Evolutionary conservation across 2,329 filamentous ascomycete species (phyloP), one percentile per base, ranked within the genome.

Genomic region (Alternaria arbusti): DNA sequence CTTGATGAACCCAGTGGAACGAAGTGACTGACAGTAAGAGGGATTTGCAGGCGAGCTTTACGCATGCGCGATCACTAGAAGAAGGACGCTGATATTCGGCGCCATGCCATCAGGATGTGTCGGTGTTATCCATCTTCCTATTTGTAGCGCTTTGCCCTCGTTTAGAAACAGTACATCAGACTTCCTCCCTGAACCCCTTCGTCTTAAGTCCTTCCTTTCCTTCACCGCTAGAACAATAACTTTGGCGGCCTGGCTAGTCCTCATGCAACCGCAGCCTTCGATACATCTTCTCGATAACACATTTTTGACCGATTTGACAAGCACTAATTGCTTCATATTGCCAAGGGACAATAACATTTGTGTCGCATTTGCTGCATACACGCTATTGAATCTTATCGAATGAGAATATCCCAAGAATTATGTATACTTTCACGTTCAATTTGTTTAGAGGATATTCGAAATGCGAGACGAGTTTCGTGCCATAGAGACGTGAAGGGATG

Each of bases 41-140:
- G 20, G 15, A 26, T n/a, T 6, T 6, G 3, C 10, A 57, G 6
- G 30, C 44, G 6, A 22, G 26, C 25, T 70, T 66, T 44, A 40
- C 62, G 10, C 58, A 70, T 28, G 68, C 63, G 10, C 25, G 64
- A 4, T 30, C 65, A 26, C 22, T 72, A n/a, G 70, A 72, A 40
- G 67, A 72, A 54, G 70, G 70, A 6, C 66, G 28, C 8, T 45
- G 13, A 15, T 36, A 17, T 23, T 1, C 5, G 9, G 13, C 11
- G 30, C 23, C 20, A 22, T 23, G 28, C 13, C 20, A 51, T 36
- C 36, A 17, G 28, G 28, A 15, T 23, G 23, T 17, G 23, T 23
- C 56, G 6, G 30, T 22, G 3, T 1, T 23, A 4, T 25, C 23
- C 30, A 32, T 12, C 13, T 52, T 23, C 32, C 1, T 30, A 52